Evolutionary conservation across 371 early-diverging fungal species (phyloP).

Genomic region (Rhizopus stolonifer): DNA sequence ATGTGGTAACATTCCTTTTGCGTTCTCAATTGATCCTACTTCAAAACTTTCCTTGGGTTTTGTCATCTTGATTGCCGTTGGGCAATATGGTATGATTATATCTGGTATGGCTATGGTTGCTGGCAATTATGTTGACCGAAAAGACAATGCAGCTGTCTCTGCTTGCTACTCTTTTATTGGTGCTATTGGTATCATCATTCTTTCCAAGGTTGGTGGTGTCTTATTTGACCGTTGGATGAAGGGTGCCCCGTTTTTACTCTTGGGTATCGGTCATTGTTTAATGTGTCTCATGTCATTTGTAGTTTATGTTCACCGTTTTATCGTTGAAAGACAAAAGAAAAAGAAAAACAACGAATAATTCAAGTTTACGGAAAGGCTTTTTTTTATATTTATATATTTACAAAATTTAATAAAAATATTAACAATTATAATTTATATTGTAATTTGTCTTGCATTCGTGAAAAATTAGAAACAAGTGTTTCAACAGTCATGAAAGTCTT

Average conservation of each 20-base stretch:
- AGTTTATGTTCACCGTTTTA: neutral
- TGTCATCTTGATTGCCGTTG: constrained; percentile 64
- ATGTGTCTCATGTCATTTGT: constrained; percentile 22
- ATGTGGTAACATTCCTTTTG: constrained; percentile 60
- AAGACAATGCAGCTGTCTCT: constrained; percentile 66
- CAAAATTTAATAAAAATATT: no score
- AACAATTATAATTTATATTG: no score
- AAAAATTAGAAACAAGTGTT: no score
- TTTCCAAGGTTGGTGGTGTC: constrained; percentile 59
- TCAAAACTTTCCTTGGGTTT: constrained; percentile 46
- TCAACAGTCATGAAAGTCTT: no score
- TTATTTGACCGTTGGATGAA: constrained; percentile 63
- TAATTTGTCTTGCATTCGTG: no score
- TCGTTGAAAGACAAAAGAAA: no score
- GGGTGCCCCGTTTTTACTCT: constrained; percentile 62
- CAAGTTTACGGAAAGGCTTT: no score
- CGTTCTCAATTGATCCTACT: constrained; percentile 57
- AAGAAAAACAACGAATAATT: no score
- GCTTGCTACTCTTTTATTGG: constrained; percentile 73
- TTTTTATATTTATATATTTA: no score
- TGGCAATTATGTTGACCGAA: constrained; percentile 46
- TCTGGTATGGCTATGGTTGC: constrained; percentile 68
- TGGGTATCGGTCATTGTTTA: constrained; percentile 52
- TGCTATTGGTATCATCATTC: constrained; percentile 47
- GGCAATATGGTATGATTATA: constrained; percentile 77